phyloP scores from a whole-genome alignment of 73 alveolate species.

The Paramecium bursaria region DNA sequence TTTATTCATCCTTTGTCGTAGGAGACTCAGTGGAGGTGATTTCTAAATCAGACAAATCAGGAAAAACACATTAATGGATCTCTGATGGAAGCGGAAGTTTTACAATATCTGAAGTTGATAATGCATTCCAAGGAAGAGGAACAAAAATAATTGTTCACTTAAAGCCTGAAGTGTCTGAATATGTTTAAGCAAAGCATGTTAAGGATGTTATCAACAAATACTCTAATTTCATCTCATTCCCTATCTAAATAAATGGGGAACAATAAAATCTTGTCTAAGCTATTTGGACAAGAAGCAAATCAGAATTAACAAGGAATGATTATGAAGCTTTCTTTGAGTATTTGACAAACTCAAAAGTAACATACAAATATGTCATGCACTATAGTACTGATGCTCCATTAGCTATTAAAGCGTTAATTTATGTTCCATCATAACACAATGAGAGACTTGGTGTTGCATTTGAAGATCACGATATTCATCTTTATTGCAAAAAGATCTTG shows the following conservation, averaged over 20 bases:
- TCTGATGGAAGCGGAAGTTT: slow-evolving; percentile 82
- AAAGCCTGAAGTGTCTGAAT: slow-evolving; percentile 75
- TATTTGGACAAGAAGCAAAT: slow-evolving; percentile 80
- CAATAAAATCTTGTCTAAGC: slow-evolving; percentile 74
- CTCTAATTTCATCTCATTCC: slow-evolving; percentile 79
- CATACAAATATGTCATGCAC: slow-evolving; percentile 76
- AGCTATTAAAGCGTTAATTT: slow-evolving; percentile 78
- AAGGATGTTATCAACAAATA: slow-evolving; percentile 70
- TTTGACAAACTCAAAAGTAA: slow-evolving; percentile 74
- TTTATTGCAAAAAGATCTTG: slow-evolving; percentile 85
- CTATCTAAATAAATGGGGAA: slow-evolving; percentile 78
- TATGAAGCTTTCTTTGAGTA: slow-evolving; percentile 78
- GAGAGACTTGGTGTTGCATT: slow-evolving; percentile 81
- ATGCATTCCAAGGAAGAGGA: slow-evolving; percentile 74
- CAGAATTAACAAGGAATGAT: slow-evolving; percentile 76
- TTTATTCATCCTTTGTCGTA: slow-evolving; percentile 81
- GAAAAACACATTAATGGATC: slow-evolving; percentile 76
- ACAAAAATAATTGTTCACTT: slow-evolving; percentile 75
- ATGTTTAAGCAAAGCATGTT: slow-evolving; percentile 71
- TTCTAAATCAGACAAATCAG: slow-evolving; percentile 74
- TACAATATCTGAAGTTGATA: slow-evolving; percentile 68
- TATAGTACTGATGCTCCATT: slow-evolving; percentile 84
- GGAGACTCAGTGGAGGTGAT: slow-evolving; percentile 81
- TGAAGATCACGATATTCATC: slow-evolving; percentile 77
- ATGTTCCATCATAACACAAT: slow-evolving; percentile 76